Evolutionary conservation across 1,284 basidiomycete genomes (phyloP).

Genomic region (Agaricales sp.): DNA sequence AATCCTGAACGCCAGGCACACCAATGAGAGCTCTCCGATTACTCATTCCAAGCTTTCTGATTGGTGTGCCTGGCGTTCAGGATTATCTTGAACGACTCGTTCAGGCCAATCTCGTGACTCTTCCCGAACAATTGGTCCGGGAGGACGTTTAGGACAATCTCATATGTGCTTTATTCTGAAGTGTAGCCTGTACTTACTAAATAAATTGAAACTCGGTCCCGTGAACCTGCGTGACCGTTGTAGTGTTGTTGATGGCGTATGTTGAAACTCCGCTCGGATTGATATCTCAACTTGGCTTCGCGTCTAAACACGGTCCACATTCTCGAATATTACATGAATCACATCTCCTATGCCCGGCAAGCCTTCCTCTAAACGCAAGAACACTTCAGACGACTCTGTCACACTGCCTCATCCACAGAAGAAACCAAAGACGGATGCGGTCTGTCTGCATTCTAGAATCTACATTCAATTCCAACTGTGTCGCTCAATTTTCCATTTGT

Average conservation of each 20-base stretch:
- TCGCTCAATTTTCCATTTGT: not conserved
- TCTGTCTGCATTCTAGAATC: not conserved
- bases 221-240: too few relatives aligned
- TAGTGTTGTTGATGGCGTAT: not conserved
- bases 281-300: not conserved
- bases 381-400: not conserved
- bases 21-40: too few relatives aligned
- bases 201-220: not conserved
- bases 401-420: not conserved
- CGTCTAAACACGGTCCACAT: not conserved
- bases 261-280: not conserved
- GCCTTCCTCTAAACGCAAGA: not conserved
- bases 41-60: too few relatives aligned
- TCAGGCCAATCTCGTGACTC: too few relatives aligned
- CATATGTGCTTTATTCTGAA: too few relatives aligned
- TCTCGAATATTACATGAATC: not conserved
- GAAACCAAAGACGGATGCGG: not conserved
- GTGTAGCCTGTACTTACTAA: too few relatives aligned
- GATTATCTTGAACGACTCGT: too few relatives aligned
- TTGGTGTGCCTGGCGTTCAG: too few relatives aligned
- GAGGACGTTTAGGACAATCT: too few relatives aligned
- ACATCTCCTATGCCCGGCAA: constrained; percentile 1
- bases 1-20: too few relatives aligned
- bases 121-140: too few relatives aligned
- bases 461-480: not conserved